A percentile compares a stretch with the other conserved stretches of the same genome.
These are phyloP conservation scores for Amphicarpaea edgeworthii DNA, from an alignment of 306 rosid species.

Conservation along the genomic window DNA sequence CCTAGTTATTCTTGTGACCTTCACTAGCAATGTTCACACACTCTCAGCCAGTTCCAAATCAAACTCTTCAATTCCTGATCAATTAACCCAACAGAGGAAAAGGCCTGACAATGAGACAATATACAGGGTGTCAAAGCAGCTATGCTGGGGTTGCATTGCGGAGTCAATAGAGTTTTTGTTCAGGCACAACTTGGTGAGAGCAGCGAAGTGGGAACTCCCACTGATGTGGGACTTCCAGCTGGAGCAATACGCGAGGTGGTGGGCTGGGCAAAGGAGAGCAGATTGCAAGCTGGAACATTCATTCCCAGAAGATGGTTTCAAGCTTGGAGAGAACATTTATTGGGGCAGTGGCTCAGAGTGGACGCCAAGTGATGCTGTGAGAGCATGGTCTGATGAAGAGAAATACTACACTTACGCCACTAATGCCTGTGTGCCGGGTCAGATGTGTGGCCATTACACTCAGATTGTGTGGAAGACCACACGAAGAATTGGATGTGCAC, in stretches of 20 bases:
- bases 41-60: slow-evolving; percentile 31
- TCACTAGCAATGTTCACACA: slow-evolving; percentile 24
- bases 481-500: slow-evolving; percentile 73
- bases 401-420: slow-evolving; percentile 70
- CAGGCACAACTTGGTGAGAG: slow-evolving; percentile 73
- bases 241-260: slow-evolving; percentile 78
- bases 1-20: slow-evolving; percentile 25
- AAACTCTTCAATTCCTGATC: slow-evolving; percentile 3
- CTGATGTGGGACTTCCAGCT: slow-evolving; percentile 75
- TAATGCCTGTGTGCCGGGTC: slow-evolving; percentile 64
- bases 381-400: slow-evolving; percentile 74
- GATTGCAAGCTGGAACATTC: slow-evolving; percentile 83
- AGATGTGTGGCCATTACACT: slow-evolving; percentile 92
- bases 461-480: slow-evolving; percentile 87
- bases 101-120: slow-evolving; percentile 68
- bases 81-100: slow-evolving; percentile 42
- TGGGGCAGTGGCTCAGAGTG: slow-evolving; percentile 87
- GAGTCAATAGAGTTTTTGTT: slow-evolving; percentile 79
- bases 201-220: slow-evolving; percentile 74
- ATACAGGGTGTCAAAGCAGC: slow-evolving; percentile 68
- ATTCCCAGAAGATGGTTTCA: slow-evolving; percentile 75
- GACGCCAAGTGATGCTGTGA: slow-evolving; percentile 75
- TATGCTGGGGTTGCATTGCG: slow-evolving; percentile 81
- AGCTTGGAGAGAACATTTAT: slow-evolving; percentile 81
- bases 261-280: slow-evolving; percentile 70